Percentiles rank a stretch among this genome's conserved stretches.
Evolutionary conservation across 2,329 filamentous ascomycete genomes (phyloP).

Genomic region (Niveomyces coronatus): DNA sequence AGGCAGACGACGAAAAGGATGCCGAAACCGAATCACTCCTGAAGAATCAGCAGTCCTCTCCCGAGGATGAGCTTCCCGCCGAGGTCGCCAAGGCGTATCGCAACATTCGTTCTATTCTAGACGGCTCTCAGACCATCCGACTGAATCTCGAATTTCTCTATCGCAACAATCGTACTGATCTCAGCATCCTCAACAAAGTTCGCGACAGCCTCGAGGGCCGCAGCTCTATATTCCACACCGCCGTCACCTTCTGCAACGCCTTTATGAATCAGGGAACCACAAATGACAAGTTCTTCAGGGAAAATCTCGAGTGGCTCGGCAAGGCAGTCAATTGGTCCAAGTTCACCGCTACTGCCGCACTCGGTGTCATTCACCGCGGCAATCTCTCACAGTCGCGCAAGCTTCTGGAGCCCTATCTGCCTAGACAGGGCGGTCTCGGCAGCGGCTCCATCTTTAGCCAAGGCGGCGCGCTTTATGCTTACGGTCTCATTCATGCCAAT

Average conservation of each 20-base stretch:
- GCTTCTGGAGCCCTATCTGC: constrained; percentile 88
- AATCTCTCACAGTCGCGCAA: constrained; percentile 91
- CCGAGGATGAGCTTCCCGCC: constrained; percentile 44
- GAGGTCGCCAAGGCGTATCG: constrained; percentile 46
- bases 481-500: constrained; percentile 94
- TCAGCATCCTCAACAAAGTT: constrained; percentile 89
- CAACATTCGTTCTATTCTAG: constrained; percentile 59
- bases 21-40: constrained; percentile 40
- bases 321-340: constrained; percentile 99
- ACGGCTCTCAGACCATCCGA: constrained; percentile 87
- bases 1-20: constrained; percentile 32
- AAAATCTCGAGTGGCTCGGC: constrained; percentile 94
- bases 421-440: constrained; percentile 61
- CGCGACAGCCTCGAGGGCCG: constrained; percentile 90
- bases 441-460: constrained; percentile 89
- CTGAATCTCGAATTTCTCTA: constrained; percentile 95
- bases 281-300: constrained; percentile 96
- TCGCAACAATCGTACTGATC: constrained; percentile 87
- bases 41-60: constrained; percentile 38
- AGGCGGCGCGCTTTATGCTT: constrained; percentile 88
- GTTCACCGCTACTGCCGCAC: constrained; percentile 90
- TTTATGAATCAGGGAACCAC: constrained; percentile 99
- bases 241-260: constrained; percentile 93
- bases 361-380: constrained; percentile 93
- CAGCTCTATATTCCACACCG: constrained; percentile 97